phyloP scores from a whole-genome alignment of 2,329 filamentous ascomycete genomes.

The Aspergillus bombycis region DNA sequence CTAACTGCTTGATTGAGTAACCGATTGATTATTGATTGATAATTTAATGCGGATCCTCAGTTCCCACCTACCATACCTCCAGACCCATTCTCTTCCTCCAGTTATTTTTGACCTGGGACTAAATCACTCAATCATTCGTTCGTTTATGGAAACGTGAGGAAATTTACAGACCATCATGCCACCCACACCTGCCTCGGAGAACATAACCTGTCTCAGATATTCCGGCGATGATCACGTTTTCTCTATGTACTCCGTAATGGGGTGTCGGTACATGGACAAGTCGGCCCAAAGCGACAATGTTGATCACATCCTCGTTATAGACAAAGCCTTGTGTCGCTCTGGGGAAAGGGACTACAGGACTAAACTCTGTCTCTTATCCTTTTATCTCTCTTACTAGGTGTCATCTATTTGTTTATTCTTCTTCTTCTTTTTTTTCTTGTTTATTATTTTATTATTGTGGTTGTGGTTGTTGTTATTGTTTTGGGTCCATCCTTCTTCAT shows the following conservation, averaged over 20 bases:
- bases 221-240: slow-evolving; percentile 10
- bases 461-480: background rate
- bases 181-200: slow-evolving; percentile 4
- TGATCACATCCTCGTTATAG: background rate
- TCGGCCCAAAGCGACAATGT: slow-evolving; percentile 7
- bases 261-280: background rate
- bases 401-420: too few relatives aligned
- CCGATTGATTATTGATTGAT: slow-evolving; percentile 17
- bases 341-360: background rate
- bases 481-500: too few relatives aligned
- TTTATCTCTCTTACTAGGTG: background rate
- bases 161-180: slow-evolving; percentile 1
- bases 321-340: background rate
- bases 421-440: too few relatives aligned
- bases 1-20: slow-evolving; percentile 9
- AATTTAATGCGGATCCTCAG: slow-evolving; percentile 4
- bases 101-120: background rate
- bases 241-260: background rate
- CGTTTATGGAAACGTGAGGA: background rate
- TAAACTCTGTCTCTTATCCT: background rate
- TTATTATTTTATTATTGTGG: background rate
- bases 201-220: slow-evolving; percentile 5
- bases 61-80: slow-evolving; percentile 3
- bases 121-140: background rate
- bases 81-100: background rate